These are phyloP conservation scores for Fagopyrum esculentum DNA, from an alignment of 148 eudicot species.

Conservation along the genomic window DNA sequence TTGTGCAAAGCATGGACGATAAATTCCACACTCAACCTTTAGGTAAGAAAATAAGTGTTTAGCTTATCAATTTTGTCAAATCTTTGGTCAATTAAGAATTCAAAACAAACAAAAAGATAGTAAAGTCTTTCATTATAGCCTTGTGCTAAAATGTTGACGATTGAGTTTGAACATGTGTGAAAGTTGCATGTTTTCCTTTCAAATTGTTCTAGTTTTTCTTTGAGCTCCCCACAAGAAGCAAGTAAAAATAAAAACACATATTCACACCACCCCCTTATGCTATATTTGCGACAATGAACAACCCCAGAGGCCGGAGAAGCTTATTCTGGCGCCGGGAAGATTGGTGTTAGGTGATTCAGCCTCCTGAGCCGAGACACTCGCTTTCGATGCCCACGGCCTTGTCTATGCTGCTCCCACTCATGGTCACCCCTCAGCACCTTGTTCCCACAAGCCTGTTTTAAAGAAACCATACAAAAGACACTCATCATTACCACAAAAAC, in stretches of 20 bases:
- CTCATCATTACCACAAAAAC: background rate
- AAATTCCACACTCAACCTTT: too few relatives aligned
- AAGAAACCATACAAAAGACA: background rate
- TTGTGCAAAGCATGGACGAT: too few relatives aligned
- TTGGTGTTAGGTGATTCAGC: constrained; percentile 21
- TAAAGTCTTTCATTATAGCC: too few relatives aligned
- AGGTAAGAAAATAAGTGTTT: too few relatives aligned
- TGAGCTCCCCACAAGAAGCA: background rate
- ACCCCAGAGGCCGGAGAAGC: background rate
- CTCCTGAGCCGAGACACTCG: constrained; percentile 44
- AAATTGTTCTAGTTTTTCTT: background rate
- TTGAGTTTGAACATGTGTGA: background rate
- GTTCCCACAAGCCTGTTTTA: constrained; percentile 65
- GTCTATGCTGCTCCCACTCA: constrained; percentile 89
- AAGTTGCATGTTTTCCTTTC: background rate
- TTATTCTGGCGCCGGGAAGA: background rate
- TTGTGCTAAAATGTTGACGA: background rate
- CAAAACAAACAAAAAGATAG: too few relatives aligned
- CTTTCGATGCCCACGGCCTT: constrained; percentile 79
- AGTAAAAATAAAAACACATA: background rate
- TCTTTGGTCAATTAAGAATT: too few relatives aligned
- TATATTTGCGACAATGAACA: too few relatives aligned
- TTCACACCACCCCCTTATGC: background rate
- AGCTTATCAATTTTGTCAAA: too few relatives aligned
- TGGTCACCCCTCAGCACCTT: constrained; percentile 78